Evolutionary conservation across 2,329 filamentous ascomycete genomes (phyloP).

Genomic region (Fusarium sp.): DNA sequence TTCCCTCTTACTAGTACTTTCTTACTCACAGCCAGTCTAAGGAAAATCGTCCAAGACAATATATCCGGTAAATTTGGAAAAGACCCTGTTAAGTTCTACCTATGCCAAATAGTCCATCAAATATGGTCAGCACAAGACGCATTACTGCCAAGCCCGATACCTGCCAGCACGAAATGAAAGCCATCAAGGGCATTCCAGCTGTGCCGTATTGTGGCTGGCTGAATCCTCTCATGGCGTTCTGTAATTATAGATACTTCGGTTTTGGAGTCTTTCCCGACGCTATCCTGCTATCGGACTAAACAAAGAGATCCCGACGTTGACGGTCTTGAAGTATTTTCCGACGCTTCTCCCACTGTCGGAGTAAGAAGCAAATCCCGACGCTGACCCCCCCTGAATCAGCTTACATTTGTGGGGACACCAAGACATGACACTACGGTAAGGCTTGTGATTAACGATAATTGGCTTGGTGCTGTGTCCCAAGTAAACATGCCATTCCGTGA

Average conservation of each 20-base stretch:
- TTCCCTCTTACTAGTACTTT: not conserved
- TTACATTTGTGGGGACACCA: not conserved
- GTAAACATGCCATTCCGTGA: not conserved
- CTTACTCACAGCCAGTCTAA: not conserved
- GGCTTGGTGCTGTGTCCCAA: not conserved
- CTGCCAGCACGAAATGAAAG: not conserved
- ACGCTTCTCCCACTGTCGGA: conserved; percentile 11
- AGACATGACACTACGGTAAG: not conserved
- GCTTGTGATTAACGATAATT: not conserved
- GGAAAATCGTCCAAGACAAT: too few species aligned
- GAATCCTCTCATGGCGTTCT: not conserved
- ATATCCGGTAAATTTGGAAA: too few species aligned
- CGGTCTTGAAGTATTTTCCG: conserved; percentile 6
- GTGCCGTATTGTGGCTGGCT: not conserved
- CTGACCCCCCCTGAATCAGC: not conserved
- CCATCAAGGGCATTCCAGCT: not conserved
- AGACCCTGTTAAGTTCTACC: not conserved
- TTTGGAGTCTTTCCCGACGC: conserved; percentile 8
- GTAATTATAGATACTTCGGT: not conserved
- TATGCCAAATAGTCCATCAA: not conserved
- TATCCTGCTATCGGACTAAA: conserved; percentile 5
- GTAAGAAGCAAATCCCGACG: conserved; percentile 6
- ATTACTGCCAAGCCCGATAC: not conserved
- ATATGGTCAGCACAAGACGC: not conserved
- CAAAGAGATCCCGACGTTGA: not conserved